Conservation (phyloP, 2,329 filamentous ascomycete species). For the Fusarium graminum region DNA sequence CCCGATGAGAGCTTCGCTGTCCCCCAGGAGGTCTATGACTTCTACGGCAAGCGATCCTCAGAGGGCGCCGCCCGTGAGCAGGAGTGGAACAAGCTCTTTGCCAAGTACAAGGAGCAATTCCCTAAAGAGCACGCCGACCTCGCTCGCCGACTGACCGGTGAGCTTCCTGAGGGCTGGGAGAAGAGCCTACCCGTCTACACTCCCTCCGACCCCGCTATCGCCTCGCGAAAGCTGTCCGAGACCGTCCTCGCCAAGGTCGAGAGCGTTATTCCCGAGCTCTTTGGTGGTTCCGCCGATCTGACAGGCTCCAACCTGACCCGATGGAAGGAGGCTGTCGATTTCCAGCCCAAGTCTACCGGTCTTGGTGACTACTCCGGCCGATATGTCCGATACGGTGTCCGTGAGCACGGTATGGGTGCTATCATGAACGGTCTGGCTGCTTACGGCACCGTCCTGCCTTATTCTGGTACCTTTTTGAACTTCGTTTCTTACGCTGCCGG, state of each 20-base stretch:
- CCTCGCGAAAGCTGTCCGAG: slow-evolving; percentile 97
- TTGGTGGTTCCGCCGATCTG: slow-evolving; percentile 97
- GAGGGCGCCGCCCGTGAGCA: slow-evolving; percentile 90
- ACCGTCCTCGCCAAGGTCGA: slow-evolving; percentile 90
- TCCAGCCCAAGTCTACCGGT: slow-evolving; percentile 88
- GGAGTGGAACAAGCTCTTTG: slow-evolving; percentile 94
- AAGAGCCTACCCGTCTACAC: slow-evolving; percentile 93
- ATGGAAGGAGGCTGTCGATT: slow-evolving; percentile 97
- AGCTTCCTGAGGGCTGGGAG: slow-evolving; percentile 97
- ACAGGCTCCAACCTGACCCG: slow-evolving; percentile 98
- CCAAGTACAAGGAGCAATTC: slow-evolving; percentile 86
- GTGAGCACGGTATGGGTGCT: slow-evolving; percentile 92
- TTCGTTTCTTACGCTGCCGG: slow-evolving; percentile 98
- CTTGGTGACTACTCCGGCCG: slow-evolving; percentile 92
- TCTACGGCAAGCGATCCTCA: slow-evolving; percentile 85
- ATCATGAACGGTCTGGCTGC: slow-evolving; percentile 96
- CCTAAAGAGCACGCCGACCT: slow-evolving; percentile 85
- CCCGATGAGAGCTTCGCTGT: slow-evolving; percentile 93
- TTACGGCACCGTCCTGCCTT: slow-evolving; percentile 95
- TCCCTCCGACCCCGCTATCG: slow-evolving; percentile 83
- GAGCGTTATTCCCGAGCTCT: slow-evolving; percentile 84
- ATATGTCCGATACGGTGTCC: slow-evolving; percentile 92
- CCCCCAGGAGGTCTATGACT: slow-evolving; percentile 93
- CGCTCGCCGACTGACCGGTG: slow-evolving; percentile 79
- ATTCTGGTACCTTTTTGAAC: slow-evolving; percentile 97